Conservation (phyloP, 1,139 yeast genomes). For the Kluyveromyces sp. region DNA sequence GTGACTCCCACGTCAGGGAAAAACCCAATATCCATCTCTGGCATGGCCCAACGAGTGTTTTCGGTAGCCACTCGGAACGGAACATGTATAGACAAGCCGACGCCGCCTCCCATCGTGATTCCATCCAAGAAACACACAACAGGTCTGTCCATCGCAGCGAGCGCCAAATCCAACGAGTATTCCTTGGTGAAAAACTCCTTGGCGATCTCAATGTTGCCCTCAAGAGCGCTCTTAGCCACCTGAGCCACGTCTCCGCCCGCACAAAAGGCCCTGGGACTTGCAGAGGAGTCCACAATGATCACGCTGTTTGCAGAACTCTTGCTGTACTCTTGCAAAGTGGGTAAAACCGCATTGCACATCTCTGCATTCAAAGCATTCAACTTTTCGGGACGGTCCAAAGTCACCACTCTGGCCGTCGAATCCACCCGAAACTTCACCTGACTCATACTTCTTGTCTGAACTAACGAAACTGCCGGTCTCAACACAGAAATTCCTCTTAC, state of each 20-base stretch:
- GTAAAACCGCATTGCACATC: conserved; percentile 71
- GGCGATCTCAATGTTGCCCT: conserved; percentile 42
- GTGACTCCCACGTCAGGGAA: conserved; percentile 96
- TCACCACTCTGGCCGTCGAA: conserved; percentile 59
- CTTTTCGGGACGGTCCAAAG: conserved; percentile 74
- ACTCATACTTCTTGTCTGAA: conserved; percentile 41
- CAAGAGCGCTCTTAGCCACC: conserved; percentile 48
- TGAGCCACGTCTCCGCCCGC: conserved; percentile 95
- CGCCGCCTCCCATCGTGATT: conserved; percentile 98
- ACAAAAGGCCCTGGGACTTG: conserved; percentile 44
- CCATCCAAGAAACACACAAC: conserved; percentile 82
- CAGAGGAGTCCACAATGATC: conserved; percentile 60
- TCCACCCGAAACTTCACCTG: conserved; percentile 21
- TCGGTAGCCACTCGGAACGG: conserved; percentile 93
- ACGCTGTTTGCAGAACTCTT: conserved; percentile 60
- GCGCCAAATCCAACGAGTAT: conserved; percentile 70
- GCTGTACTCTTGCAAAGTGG: conserved; percentile 70
- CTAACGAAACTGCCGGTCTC: background rate
- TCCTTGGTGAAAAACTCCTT: conserved; percentile 69
- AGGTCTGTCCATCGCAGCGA: conserved; percentile 81
- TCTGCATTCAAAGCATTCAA: conserved; percentile 76
- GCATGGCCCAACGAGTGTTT: conserved; percentile 89
- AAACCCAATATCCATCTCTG: conserved; percentile 95
- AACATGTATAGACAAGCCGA: conserved; percentile 86
- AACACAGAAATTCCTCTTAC: background rate